Evolutionary conservation across 2,329 filamentous ascomycete species (phyloP).

Genomic region (Berkeleyomyces basicola): DNA sequence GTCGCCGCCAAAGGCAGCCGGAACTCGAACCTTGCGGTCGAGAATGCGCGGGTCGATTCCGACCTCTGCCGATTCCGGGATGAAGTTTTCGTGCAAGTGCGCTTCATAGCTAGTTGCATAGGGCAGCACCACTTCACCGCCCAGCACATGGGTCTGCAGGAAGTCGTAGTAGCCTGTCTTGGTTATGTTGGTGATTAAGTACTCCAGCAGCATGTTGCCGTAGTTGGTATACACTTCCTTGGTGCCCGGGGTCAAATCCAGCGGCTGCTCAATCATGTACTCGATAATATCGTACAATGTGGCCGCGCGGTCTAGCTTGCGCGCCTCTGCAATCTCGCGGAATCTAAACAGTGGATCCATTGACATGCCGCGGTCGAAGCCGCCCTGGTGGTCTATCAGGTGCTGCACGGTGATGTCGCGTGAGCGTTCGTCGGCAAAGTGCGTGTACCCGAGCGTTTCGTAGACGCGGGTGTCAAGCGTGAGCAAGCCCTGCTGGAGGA

Average conservation of each 20-base stretch:
- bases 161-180: slow-evolving; percentile 9
- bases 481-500: slow-evolving; percentile 14
- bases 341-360: slow-evolving; percentile 11
- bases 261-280: slow-evolving; percentile 11
- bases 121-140: slow-evolving; percentile 11
- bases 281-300: slow-evolving; percentile 15
- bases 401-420: slow-evolving; percentile 13
- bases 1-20: slow-evolving; percentile 12
- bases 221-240: slow-evolving; percentile 14
- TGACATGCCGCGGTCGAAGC: slow-evolving; percentile 10
- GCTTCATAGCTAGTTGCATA: slow-evolving; percentile 12
- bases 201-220: slow-evolving; percentile 15
- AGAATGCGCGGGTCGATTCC: slow-evolving; percentile 13
- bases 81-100: slow-evolving; percentile 12
- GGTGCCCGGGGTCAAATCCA: slow-evolving; percentile 11
- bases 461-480: slow-evolving; percentile 6
- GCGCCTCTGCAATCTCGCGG: slow-evolving; percentile 4
- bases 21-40: background rate
- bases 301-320: slow-evolving; percentile 10
- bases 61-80: background rate
- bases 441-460: slow-evolving; percentile 8
- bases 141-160: slow-evolving; percentile 8
- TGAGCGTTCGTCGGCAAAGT: slow-evolving; percentile 8
- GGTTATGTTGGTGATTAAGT: slow-evolving; percentile 14
- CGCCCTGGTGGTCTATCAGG: slow-evolving; percentile 11